Base-by-base conservation (phyloP, 2,329 filamentous ascomycete species). In the Tolypocladium pustulatum region DNA sequence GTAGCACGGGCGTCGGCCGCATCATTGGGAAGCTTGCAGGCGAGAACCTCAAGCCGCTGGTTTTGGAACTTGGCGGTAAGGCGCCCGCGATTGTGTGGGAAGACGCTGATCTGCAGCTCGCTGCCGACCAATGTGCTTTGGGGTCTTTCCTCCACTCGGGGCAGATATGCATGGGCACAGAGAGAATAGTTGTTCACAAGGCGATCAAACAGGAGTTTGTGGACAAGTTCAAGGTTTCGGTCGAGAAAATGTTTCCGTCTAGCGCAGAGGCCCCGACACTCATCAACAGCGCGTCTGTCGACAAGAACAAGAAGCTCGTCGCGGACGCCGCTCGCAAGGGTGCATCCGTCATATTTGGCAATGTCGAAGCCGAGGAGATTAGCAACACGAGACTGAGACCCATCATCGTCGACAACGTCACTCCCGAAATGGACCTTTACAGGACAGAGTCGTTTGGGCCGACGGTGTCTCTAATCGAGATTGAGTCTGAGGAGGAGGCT, bases 81-180 rank as follows among this genome's bases (percentile, higher is more conserved):
- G 87, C 88, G 0, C 84, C 85, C 0, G 85, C 88, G 2, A 87
- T 96, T 61, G 85, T 96, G 0, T 84, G 88, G 70, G 86, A 89
- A 56, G 91, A 96, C 70, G 90, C 91, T 17, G 82, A 96, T 66
- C 69, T 96, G 46, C 80, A 88, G 36, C 78, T 83, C 30, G 90
- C 91, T 0, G 91, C 89, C 0, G 71, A 78, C 15, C 81, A 85
- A 65, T 89, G 87, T 64, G 84, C 84, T 0, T 70, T 88, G 1
- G 90, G 90, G 4, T 78, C 89, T 0, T 91, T 92, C 68, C 67
- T 90, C 60, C 82, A 93, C 69, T 77, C 78, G 2, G 91, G 91
- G 0, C 91, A 96, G 74, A 84, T 94, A 53, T 95, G 91, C 78
- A 94, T 95, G 90, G 81, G 82, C 22, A 94, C 90, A 0, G 90